These are phyloP conservation scores for Noccaea caerulescens DNA, from an alignment of 345 rosid genomes.

Conservation along the genomic window DNA sequence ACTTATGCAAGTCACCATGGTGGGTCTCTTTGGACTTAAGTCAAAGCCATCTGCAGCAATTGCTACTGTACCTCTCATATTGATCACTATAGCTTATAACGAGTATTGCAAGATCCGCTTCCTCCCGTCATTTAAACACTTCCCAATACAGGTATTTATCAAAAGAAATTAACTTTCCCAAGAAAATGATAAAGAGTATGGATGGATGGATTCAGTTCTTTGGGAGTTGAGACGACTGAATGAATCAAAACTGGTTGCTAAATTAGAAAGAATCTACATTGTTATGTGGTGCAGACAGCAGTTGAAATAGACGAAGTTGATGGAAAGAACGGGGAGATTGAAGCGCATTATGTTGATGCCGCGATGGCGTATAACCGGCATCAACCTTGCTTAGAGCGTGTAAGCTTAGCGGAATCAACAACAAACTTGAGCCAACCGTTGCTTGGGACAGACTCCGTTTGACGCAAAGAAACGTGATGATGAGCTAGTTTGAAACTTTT, in stretches of 20 bases:
- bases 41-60: conserved; percentile 86
- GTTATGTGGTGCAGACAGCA: conserved; percentile 58
- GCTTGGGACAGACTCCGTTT: conserved; percentile 32
- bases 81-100: conserved; percentile 71
- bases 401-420: conserved; percentile 41
- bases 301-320: conserved; percentile 75
- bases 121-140: conserved; percentile 69
- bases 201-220: background rate
- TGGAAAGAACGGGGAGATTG: conserved; percentile 53
- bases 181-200: background rate
- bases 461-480: background rate
- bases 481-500: background rate
- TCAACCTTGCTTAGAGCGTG: conserved; percentile 56
- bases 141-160: conserved; percentile 60
- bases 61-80: conserved; percentile 71
- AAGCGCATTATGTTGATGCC: conserved; percentile 54
- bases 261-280: conserved; percentile 6
- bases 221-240: background rate
- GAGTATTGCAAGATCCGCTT: conserved; percentile 90
- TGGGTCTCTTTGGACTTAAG: conserved; percentile 89
- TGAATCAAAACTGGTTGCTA: background rate
- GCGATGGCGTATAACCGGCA: conserved; percentile 49
- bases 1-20: conserved; percentile 93
- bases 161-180: background rate
- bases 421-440: conserved; percentile 57